Conservation (phyloP, 305 asterid species). For the Andrographis paniculata region DNA sequence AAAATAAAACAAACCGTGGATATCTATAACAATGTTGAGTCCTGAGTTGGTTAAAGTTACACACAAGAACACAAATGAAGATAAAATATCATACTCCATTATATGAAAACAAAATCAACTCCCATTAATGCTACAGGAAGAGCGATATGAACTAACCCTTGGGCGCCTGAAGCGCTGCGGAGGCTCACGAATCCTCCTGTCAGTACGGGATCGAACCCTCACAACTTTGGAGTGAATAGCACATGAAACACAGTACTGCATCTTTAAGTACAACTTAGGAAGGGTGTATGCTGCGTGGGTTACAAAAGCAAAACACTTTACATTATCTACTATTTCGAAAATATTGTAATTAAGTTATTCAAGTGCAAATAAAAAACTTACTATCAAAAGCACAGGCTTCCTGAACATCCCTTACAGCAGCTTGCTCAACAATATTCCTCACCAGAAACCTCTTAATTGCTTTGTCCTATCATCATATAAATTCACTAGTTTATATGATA, state of each 20-base stretch:
- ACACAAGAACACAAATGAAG: background rate
- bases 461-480: slow-evolving; percentile 48
- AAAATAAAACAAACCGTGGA: no score
- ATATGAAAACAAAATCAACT: no score
- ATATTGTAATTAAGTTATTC: no score
- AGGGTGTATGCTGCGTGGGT: slow-evolving; percentile 59
- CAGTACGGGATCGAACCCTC: slow-evolving; percentile 72
- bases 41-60: no score
- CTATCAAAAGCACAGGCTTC: slow-evolving; percentile 76
- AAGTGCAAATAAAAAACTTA: slow-evolving; percentile 19
- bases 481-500: no score
- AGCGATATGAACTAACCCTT: slow-evolving; percentile 40
- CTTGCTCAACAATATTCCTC: slow-evolving; percentile 84
- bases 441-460: slow-evolving; percentile 77
- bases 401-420: slow-evolving; percentile 81
- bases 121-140: background rate
- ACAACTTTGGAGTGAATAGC: slow-evolving; percentile 94
- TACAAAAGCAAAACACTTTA: background rate
- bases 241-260: no score
- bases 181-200: slow-evolving; percentile 86
- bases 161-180: slow-evolving; percentile 95
- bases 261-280: slow-evolving; percentile 75
- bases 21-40: no score
- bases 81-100: background rate
- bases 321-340: background rate